These are phyloP conservation scores for Salvia miltiorrhiza DNA, from an alignment of 257 asterid genomes.

Conservation along the genomic window DNA sequence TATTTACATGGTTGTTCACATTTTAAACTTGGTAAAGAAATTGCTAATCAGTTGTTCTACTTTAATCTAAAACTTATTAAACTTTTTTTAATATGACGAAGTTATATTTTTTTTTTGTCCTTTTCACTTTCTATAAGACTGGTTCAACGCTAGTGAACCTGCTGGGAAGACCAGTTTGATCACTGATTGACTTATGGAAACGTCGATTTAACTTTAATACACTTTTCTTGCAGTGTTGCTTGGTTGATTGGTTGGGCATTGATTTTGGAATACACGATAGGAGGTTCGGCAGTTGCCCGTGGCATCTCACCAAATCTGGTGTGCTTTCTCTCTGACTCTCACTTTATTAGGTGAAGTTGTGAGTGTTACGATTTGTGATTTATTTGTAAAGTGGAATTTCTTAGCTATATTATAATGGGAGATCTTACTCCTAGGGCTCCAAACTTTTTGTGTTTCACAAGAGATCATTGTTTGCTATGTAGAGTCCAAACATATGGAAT, in stretches of 20 bases:
- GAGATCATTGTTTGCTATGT: neutral
- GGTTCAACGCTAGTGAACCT: neutral
- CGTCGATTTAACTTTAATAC: neutral
- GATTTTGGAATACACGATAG: slow-evolving; percentile 93
- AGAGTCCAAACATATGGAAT: neutral
- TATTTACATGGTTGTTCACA: neutral
- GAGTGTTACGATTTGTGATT: neutral
- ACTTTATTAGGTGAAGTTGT: slow-evolving; percentile 3
- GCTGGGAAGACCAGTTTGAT: slow-evolving; percentile 2
- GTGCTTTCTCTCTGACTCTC: slow-evolving; percentile 16
- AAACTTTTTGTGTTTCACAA: neutral
- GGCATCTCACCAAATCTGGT: slow-evolving; percentile 99
- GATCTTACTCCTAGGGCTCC: no score
- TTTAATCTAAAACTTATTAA: neutral
- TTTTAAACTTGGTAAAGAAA: neutral
- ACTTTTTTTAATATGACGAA: neutral
- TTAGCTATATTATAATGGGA: neutral
- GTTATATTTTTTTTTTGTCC: no score
- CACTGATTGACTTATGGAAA: neutral
- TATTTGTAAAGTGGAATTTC: neutral
- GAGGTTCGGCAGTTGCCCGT: slow-evolving; percentile 99
- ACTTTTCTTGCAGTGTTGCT: slow-evolving; percentile 66
- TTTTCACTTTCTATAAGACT: neutral
- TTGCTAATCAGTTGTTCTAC: neutral
- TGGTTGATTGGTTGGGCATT: slow-evolving; percentile 97